These are phyloP conservation scores for Prunus fruticosa DNA, from an alignment of 306 rosid species.

Conservation along the genomic window DNA sequence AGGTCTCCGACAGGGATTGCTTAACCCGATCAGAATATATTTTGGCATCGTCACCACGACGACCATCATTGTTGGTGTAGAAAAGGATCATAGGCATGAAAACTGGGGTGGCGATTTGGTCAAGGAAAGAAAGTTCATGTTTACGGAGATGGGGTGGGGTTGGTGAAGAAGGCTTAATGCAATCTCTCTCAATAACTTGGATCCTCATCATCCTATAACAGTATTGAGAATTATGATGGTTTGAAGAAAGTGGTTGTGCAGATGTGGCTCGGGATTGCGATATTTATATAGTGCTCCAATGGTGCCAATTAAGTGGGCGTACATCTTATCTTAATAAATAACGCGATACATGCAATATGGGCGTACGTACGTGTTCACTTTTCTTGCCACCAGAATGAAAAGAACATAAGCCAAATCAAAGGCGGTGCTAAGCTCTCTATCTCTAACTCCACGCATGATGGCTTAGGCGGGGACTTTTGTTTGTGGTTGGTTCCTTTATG, in stretches of 20 bases:
- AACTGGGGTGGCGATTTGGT: slow-evolving; percentile 17
- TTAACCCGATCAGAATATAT: neutral
- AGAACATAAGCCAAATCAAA: no score
- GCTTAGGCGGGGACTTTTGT: neutral
- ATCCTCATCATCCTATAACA: slow-evolving; percentile 2
- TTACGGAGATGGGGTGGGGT: slow-evolving; percentile 29
- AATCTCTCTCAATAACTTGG: neutral
- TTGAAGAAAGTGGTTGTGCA: neutral
- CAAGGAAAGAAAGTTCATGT: slow-evolving; percentile 24
- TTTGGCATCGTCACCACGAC: no score
- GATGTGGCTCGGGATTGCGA: no score
- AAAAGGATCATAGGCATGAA: slow-evolving; percentile 27
- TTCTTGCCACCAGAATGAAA: neutral
- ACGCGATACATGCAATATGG: no score
- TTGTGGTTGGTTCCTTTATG: neutral
- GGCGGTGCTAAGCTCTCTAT: no score
- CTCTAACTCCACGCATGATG: neutral
- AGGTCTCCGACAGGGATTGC: slow-evolving; percentile 12
- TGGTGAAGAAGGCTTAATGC: slow-evolving; percentile 20
- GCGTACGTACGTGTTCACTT: neutral
- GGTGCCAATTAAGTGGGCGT: no score
- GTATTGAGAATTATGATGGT: neutral
- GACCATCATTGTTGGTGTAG: neutral
- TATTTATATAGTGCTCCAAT: no score
- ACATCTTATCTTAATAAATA: no score